These are phyloP conservation scores for Hibiscus syriacus DNA, from an alignment of 345 rosid species.

Conservation along the genomic window DNA sequence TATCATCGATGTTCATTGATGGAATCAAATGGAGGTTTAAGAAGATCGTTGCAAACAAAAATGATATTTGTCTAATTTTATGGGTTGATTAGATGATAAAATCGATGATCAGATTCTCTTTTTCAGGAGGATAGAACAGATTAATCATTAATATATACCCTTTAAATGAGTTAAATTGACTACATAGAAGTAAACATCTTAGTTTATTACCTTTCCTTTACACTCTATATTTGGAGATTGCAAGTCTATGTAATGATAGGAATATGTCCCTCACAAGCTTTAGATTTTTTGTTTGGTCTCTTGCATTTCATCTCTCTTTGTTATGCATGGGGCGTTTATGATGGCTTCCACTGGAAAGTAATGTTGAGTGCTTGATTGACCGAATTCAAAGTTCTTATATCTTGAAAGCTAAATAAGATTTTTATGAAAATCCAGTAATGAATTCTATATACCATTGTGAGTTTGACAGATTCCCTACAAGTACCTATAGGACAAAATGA, in stretches of 20 bases:
- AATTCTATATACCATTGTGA: neutral
- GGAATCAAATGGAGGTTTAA: neutral
- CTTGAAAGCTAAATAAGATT: neutral
- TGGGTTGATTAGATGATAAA: neutral
- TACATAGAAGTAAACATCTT: neutral
- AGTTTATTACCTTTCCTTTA: neutral
- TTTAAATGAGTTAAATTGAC: neutral
- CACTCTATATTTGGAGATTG: neutral
- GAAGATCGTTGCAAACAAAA: slow-evolving; percentile 1
- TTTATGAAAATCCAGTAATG: neutral
- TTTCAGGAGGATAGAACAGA: neutral
- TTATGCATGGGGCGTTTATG: neutral
- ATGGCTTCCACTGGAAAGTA: neutral
- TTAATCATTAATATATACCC: neutral
- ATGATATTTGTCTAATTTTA: neutral
- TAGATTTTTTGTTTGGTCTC: neutral
- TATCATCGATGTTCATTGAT: neutral
- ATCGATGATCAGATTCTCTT: neutral
- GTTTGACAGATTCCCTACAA: neutral
- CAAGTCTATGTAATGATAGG: neutral
- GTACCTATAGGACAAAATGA: neutral
- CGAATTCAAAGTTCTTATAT: neutral
- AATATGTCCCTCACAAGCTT: neutral
- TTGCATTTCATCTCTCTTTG: neutral
- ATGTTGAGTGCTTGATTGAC: neutral